phyloP scores from a whole-genome alignment of 208 protist species.

The Trichomonas vaginalis region DNA sequence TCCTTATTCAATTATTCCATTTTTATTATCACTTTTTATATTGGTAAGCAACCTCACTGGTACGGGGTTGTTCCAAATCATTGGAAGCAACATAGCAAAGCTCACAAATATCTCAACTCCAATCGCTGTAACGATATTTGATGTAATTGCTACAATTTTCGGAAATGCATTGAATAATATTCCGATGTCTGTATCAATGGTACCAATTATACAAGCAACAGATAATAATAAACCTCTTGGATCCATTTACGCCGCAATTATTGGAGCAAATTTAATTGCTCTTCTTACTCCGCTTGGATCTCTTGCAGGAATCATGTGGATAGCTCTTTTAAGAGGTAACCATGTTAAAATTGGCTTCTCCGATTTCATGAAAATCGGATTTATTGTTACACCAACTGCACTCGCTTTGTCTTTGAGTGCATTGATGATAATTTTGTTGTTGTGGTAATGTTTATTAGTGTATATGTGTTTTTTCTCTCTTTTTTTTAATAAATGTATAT shows the following conservation, averaged over 20 bases:
- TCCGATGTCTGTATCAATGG: neutral
- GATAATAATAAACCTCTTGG: neutral
- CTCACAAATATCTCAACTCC: neutral
- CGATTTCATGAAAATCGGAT: neutral
- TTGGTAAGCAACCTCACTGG: neutral
- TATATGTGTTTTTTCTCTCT: too few relatives aligned
- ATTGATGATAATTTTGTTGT: too few relatives aligned
- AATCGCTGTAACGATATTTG: neutral
- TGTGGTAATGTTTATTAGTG: too few relatives aligned
- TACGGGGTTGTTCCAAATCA: neutral
- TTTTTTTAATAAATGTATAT: too few relatives aligned
- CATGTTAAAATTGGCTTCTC: neutral
- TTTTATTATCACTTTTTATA: neutral
- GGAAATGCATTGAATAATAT: neutral
- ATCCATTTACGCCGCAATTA: neutral
- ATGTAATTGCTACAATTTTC: neutral
- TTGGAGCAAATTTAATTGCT: neutral
- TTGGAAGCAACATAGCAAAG: neutral
- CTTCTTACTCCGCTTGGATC: neutral
- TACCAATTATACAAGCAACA: neutral
- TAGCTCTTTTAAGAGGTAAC: neutral
- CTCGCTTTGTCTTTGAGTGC: neutral
- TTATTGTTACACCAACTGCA: neutral
- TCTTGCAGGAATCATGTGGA: neutral
- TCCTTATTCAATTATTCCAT: neutral